phyloP scores from a whole-genome alignment of 2,329 filamentous ascomycete species.

The Exophiala phaeomuriformis region DNA sequence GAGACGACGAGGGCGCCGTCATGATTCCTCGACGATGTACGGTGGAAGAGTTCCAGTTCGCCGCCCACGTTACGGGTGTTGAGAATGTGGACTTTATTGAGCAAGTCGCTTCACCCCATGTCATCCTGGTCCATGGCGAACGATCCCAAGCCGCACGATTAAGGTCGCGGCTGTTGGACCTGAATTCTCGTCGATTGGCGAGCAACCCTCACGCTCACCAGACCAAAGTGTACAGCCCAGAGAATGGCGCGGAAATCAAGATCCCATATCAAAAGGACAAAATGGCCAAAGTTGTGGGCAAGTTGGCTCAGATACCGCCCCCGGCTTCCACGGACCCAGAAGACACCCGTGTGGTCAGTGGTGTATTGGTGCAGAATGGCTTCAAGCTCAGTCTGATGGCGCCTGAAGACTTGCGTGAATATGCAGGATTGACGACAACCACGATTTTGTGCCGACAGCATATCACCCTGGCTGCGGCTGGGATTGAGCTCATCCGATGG shows the following conservation, averaged over 20 bases:
- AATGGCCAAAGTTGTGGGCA: slow-evolving; percentile 89
- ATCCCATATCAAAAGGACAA: slow-evolving; percentile 97
- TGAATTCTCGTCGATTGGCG: slow-evolving; percentile 55
- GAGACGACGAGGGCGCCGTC: slow-evolving; percentile 65
- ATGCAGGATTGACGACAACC: slow-evolving; percentile 92
- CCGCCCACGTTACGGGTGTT: slow-evolving; percentile 89
- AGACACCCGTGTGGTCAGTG: slow-evolving; percentile 61
- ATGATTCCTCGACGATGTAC: slow-evolving; percentile 90
- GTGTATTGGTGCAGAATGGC: slow-evolving; percentile 92
- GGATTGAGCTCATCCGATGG: slow-evolving; percentile 87
- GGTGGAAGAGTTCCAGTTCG: slow-evolving; percentile 90
- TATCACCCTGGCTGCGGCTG: slow-evolving; percentile 77
- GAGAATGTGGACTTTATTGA: slow-evolving; percentile 98
- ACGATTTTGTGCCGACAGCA: slow-evolving; percentile 90
- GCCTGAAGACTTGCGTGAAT: slow-evolving; percentile 89
- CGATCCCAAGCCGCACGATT: slow-evolving; percentile 97
- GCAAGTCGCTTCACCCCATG: slow-evolving; percentile 81
- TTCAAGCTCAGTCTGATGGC: slow-evolving; percentile 97
- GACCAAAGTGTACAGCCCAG: slow-evolving; percentile 85
- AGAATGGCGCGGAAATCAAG: slow-evolving; percentile 88
- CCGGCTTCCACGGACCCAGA: slow-evolving; percentile 47
- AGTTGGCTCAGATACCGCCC: slow-evolving; percentile 73
- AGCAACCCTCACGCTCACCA: slow-evolving; percentile 60
- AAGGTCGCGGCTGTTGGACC: slow-evolving; percentile 87
- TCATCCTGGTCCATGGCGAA: slow-evolving; percentile 94